Evolutionary conservation across 2,329 filamentous ascomycete genomes (phyloP), one percentile per base, ranked within the genome.

Genomic region (Trichoderma simmonsii): DNA sequence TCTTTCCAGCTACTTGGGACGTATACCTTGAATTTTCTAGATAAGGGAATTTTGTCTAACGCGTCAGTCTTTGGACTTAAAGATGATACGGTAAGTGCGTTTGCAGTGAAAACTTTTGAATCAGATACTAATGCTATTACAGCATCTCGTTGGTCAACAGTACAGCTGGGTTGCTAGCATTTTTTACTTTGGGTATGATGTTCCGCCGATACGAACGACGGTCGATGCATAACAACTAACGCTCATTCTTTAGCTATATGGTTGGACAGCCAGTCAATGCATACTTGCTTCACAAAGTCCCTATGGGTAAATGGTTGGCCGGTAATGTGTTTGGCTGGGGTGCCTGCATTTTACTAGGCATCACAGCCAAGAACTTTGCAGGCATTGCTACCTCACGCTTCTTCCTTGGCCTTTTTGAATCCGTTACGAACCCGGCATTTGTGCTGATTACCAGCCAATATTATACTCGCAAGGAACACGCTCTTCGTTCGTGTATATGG

Each of bases 341-440:
- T 11, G 30, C 43, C 32, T 57, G 60, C 61, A 43, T 64, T 14
- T n/a, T 65, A 8, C 14, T 66, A 30, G 56, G 60, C 28, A 57
- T 57, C n/a, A 57, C 39, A 4, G 28, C 69, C 12, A 65, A 32
- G n/a, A 66, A 60, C 61, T 75, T 75, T 57, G 72, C 71, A 4
- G 67, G 67, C 4, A 69, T 75, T 14, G 69, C 67, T 7, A 60
- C 69, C 5, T 21, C 43, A 15, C 68, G 74, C 14, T 68, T 75
- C 48, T 75, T 75, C 64, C 71, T 75, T 12, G 74, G 74, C 2
- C 26, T 71, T 39, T 75, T 75, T 57, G 74, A 75, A 30, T 71
- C 71, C 21, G 69, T 67, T 57, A 74, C 70, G 24, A 70, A 71
- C 26, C 74, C 74, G 3, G 56, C 71, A 14, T 71, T 74, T 54